phyloP scores from a whole-genome alignment of 2,329 filamentous ascomycete genomes.

The Fusarium paranaense region DNA sequence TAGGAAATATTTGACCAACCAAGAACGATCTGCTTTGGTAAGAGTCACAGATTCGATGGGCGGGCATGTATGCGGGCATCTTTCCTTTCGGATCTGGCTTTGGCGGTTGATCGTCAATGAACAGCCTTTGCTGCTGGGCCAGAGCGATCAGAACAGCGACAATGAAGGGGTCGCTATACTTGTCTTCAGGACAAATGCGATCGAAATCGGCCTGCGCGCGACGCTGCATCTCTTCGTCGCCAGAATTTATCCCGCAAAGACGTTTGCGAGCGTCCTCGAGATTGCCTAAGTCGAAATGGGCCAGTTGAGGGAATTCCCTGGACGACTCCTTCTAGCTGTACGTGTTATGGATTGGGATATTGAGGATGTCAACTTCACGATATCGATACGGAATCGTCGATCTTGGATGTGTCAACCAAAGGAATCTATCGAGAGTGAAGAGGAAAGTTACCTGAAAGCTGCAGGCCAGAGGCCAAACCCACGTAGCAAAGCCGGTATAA shows the following conservation, averaged over 20 bases:
- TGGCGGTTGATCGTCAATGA: neutral
- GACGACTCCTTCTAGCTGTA: neutral
- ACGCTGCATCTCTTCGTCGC: neutral
- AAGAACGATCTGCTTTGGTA: neutral
- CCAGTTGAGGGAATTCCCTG: neutral
- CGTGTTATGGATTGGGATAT: neutral
- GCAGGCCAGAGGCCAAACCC: neutral
- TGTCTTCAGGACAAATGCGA: neutral
- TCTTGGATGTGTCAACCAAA: neutral
- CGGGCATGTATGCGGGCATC: neutral
- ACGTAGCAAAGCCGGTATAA: neutral
- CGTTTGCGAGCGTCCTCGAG: neutral
- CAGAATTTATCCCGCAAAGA: neutral
- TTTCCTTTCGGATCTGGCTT: neutral
- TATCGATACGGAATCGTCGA: neutral
- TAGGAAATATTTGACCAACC: neutral
- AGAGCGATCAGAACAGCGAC: neutral
- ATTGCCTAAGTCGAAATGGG: neutral
- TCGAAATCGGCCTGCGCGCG: neutral
- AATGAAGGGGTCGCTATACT: neutral
- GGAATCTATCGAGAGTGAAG: neutral
- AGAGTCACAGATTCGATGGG: neutral
- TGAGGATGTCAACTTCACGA: too few relatives aligned
- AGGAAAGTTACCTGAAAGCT: neutral
- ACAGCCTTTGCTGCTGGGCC: neutral